Conservation (phyloP, 139 green algal species). For the Chlamydomonas sp. region DNA sequence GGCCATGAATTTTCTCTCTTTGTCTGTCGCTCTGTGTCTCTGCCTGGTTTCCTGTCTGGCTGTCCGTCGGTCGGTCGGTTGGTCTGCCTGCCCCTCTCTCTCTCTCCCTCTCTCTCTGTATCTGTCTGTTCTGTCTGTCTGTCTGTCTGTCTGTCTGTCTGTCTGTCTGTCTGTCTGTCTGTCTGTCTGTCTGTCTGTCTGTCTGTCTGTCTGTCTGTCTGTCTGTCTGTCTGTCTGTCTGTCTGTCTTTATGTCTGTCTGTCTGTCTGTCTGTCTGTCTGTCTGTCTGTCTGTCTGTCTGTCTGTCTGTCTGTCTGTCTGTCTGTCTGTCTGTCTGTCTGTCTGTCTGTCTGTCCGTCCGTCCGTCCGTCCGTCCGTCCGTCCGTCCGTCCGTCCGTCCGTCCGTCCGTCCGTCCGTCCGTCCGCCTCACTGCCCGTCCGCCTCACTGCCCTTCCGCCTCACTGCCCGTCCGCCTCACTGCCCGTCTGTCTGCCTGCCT, state of each 20-base stretch:
- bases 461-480: background rate
- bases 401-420: background rate
- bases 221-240: slow-evolving; percentile 5
- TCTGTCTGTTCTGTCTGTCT: too few relatives aligned
- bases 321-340: slow-evolving; percentile 18
- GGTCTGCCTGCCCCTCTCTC: too few relatives aligned
- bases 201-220: slow-evolving; percentile 6
- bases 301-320: slow-evolving; percentile 11
- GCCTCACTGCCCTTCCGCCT: background rate
- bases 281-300: slow-evolving; percentile 6
- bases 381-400: slow-evolving; percentile 11
- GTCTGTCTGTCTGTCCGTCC: slow-evolving; percentile 12
- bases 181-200: slow-evolving; percentile 6
- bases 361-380: slow-evolving; percentile 11
- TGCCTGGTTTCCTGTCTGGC: background rate
- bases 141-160: slow-evolving; percentile 6
- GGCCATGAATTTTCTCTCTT: background rate
- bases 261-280: slow-evolving; percentile 6
- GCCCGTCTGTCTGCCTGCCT: background rate
- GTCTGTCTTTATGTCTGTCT: too few relatives aligned
- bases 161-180: slow-evolving; percentile 6
- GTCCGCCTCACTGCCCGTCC: background rate
- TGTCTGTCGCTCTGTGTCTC: background rate
- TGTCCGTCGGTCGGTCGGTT: too few relatives aligned
- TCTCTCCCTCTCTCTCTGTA: too few relatives aligned